A percentile compares a stretch with the other conserved stretches of the same genome.
These are phyloP conservation scores for Termitomyces sp. DNA, from an alignment of 768 basidiomycete species.

Conservation along the genomic window DNA sequence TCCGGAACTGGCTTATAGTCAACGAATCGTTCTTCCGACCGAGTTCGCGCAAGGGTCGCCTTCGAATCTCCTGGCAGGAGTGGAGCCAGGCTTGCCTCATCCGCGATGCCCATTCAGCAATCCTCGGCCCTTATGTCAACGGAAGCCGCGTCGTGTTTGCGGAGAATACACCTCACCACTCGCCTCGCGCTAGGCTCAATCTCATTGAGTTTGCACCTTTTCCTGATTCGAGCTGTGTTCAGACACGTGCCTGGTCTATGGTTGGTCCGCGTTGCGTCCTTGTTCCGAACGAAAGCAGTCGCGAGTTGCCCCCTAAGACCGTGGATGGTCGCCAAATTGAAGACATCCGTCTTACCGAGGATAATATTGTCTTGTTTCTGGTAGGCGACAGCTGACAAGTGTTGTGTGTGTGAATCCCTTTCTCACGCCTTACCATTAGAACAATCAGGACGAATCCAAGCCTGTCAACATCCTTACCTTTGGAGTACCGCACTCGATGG, in stretches of 20 bases:
- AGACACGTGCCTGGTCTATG: slow-evolving; percentile 36
- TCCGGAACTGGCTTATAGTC: slow-evolving; percentile 49
- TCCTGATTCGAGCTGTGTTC: slow-evolving; percentile 29
- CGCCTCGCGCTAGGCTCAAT: slow-evolving; percentile 17
- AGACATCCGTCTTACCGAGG: slow-evolving; percentile 54
- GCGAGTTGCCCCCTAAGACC: slow-evolving; percentile 41
- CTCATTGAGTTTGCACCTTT: slow-evolving; percentile 45
- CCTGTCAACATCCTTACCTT: slow-evolving; percentile 48
- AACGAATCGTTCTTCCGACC: slow-evolving; percentile 50
- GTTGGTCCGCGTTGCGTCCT: slow-evolving; percentile 38
- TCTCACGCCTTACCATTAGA: slow-evolving; percentile 23
- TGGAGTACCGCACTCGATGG: slow-evolving; percentile 29
- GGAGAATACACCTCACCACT: slow-evolving; percentile 30
- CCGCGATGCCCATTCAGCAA: slow-evolving; percentile 33
- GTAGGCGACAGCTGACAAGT: slow-evolving; percentile 30
- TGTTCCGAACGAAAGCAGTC: slow-evolving; percentile 39
- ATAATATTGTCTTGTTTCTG: slow-evolving; percentile 55
- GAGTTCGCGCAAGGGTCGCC: slow-evolving; percentile 40
- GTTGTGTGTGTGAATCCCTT: neutral
- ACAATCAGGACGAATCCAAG: slow-evolving; percentile 33
- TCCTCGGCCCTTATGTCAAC: slow-evolving; percentile 40
- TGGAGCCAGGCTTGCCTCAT: slow-evolving; percentile 53
- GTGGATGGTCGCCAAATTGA: slow-evolving; percentile 45
- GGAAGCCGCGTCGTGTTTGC: slow-evolving; percentile 47
- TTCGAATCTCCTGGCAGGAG: slow-evolving; percentile 48